phyloP scores from a whole-genome alignment of 306 rosid species.

The Cicer arietinum region DNA sequence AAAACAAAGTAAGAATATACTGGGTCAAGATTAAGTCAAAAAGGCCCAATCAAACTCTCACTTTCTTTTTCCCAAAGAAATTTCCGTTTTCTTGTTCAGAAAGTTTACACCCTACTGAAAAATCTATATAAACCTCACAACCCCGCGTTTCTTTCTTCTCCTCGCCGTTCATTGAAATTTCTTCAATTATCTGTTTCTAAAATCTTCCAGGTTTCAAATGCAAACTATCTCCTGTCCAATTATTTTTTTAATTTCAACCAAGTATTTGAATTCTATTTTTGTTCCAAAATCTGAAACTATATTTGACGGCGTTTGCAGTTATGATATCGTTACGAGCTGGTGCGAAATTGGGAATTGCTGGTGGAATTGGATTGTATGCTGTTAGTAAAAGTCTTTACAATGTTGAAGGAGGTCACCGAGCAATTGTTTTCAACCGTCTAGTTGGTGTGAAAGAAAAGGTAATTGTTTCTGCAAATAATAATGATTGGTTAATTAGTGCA shows the following conservation, averaged over 20 bases:
- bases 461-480: not conserved
- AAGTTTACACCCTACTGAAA: constrained; percentile 48
- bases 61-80: not conserved
- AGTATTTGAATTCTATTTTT: constrained; percentile 4
- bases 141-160: not conserved
- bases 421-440: constrained; percentile 82
- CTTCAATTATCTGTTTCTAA: constrained; percentile 1
- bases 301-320: constrained; percentile 3
- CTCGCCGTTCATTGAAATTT: not conserved
- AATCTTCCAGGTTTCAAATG: not conserved
- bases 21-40: not conserved
- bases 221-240: not conserved
- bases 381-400: constrained; percentile 80
- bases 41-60: not conserved
- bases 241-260: not conserved
- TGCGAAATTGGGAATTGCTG: constrained; percentile 56
- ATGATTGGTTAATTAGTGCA: not conserved
- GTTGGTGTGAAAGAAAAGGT: constrained; percentile 84
- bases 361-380: constrained; percentile 69
- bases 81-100: constrained; percentile 30
- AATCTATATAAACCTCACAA: constrained; percentile 39
- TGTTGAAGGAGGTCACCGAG: constrained; percentile 89
- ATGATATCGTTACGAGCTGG: not conserved
- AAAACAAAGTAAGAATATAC: no score
- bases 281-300: not conserved